Evolutionary conservation across 208 protist species (phyloP).

Genomic region (Leishmania amazonensis): DNA sequence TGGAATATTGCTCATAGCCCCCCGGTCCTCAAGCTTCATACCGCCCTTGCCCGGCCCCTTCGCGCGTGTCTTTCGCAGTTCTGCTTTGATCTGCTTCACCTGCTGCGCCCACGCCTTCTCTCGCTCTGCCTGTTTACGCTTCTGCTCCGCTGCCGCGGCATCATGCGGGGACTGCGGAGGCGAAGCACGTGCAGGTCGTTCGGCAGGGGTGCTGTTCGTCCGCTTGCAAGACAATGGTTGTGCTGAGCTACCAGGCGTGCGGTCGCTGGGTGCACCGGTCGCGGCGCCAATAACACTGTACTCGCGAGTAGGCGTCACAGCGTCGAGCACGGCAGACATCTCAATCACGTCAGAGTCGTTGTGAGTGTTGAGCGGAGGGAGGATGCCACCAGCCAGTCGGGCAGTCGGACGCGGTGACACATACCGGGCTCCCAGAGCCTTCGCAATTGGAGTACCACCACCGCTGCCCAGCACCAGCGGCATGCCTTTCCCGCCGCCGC

Average conservation of each 20-base stretch:
- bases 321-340: conserved; percentile 41
- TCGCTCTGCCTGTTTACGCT: conserved; percentile 73
- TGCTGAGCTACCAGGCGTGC: not conserved
- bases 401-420: conserved; percentile 16
- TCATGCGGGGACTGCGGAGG: conserved; percentile 7
- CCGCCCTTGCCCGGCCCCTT: conserved; percentile 49
- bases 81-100: conserved; percentile 81
- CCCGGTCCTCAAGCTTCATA: conserved; percentile 1
- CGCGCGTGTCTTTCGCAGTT: conserved; percentile 72
- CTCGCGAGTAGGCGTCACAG: conserved; percentile 19
- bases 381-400: conserved; percentile 35
- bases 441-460: conserved; percentile 4
- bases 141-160: conserved; percentile 27
- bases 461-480: conserved; percentile 10
- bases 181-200: conserved; percentile 4
- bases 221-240: conserved; percentile 5
- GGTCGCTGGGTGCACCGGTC: not conserved
- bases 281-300: conserved; percentile 1
- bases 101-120: conserved; percentile 86
- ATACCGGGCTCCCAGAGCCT: not conserved
- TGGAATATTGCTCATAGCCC: conserved; percentile 18
- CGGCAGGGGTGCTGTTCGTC: conserved; percentile 22
- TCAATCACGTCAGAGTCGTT: conserved; percentile 36
- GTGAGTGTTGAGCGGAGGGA: conserved; percentile 33
- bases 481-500: not conserved